Conservation (phyloP, 2,329 filamentous ascomycete genomes). For the Beauveria asiatica region DNA sequence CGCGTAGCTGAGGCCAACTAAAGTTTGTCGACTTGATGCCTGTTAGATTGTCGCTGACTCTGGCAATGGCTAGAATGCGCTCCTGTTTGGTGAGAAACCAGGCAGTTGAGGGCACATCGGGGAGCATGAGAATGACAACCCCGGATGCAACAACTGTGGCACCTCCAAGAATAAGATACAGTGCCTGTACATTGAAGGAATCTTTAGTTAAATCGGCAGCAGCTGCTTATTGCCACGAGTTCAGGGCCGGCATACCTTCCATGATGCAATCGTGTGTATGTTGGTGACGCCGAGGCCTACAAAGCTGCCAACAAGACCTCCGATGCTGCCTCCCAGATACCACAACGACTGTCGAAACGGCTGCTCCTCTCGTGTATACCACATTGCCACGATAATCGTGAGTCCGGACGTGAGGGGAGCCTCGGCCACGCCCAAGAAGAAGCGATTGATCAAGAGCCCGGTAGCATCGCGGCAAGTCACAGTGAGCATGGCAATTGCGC, state of each 20-base stretch:
- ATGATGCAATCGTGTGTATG: not conserved
- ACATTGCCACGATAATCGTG: slow-evolving; percentile 24
- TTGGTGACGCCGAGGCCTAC: slow-evolving; percentile 19
- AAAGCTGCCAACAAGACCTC: slow-evolving; percentile 18
- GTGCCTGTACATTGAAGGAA: not conserved
- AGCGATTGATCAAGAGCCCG: slow-evolving; percentile 23
- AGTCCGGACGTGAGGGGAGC: slow-evolving; percentile 23
- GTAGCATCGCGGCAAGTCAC: slow-evolving; percentile 10
- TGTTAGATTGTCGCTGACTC: slow-evolving; percentile 51
- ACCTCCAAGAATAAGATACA: slow-evolving; percentile 7
- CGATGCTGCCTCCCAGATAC: slow-evolving; percentile 20
- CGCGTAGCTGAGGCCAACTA: not conserved
- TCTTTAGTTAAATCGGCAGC: not conserved
- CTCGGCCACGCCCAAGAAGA: slow-evolving; percentile 25
- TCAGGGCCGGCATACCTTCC: not conserved
- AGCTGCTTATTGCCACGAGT: not conserved
- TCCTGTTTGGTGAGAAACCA: slow-evolving; percentile 52
- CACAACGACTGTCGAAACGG: slow-evolving; percentile 19
- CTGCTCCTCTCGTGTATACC: slow-evolving; percentile 25
- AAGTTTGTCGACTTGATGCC: slow-evolving; percentile 19
- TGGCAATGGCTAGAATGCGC: slow-evolving; percentile 54
- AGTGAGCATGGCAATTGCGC: not conserved
- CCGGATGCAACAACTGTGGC: not conserved
- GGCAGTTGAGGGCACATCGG: slow-evolving; percentile 24
- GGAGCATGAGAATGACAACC: not conserved